Evolutionary conservation across 768 basidiomycete species (phyloP), one percentile per base, ranked within the genome.

Genomic region (Amanita pseudoporphyria): DNA sequence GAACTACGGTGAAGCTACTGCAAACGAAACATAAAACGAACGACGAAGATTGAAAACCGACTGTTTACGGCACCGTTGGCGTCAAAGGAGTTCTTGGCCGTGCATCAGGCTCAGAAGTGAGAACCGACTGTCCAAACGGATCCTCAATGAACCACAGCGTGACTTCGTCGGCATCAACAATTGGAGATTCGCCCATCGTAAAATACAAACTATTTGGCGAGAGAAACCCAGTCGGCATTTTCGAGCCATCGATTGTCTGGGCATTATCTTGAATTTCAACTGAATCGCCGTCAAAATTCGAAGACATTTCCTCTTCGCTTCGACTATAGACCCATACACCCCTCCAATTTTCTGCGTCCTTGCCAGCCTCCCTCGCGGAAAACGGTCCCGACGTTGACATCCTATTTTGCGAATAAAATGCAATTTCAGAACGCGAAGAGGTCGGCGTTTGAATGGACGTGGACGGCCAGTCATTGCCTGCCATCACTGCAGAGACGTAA

Each of bases 111-210:
- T 28, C 24, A 4, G n/a, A 19, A 43, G 5, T 24, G n/a, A 30
- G 24, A 13, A 28, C 16, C 30, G 19, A 30, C 22, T 13, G 14
- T 22, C 33, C 40, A 36, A 33, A 22, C 5, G 39, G 49, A 16
- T 35, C 32, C 33, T 50, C 40, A 21, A 50, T 40, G 22, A 50
- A 50, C 12, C 33, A 40, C 7, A 50, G 22, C 6, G 49, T 50
- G 14, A 50, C 40, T 40, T 50, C 40, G 9, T 28, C 49, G 21
- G 19, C 16, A 22, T 22, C 22, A 9, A n/a, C n/a, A n/a, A n/a
- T n/a, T n/a, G n/a, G n/a, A n/a, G 49, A 50, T 14, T 50, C 49
- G 4, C 31, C 39, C 21, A 50, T 43, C 21, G 39, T 50, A 22
- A 50, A 43, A 22, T 35, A 50, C 9, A 50, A 40, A 13, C 28